phyloP scores from a whole-genome alignment of 441 rosid species.

The Brassica balearica region DNA sequence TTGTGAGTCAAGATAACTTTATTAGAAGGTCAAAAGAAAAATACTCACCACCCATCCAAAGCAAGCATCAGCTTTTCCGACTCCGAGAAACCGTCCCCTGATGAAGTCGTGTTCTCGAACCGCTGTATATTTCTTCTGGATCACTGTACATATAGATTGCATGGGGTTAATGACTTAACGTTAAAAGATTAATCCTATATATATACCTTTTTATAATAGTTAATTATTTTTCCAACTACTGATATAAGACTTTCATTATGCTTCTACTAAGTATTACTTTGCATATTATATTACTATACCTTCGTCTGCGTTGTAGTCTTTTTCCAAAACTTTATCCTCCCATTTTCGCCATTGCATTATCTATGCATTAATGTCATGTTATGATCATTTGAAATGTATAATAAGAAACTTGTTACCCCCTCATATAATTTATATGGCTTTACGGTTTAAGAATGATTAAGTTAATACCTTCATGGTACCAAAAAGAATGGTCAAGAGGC shows the following conservation, averaged over 20 bases:
- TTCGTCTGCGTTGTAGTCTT: slow-evolving; percentile 45
- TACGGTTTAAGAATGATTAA: neutral
- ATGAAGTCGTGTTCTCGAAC: slow-evolving; percentile 80
- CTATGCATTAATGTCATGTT: slow-evolving; percentile 41
- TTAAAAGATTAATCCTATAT: neutral
- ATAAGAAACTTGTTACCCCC: neutral
- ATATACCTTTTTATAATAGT: neutral
- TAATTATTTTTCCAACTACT: neutral
- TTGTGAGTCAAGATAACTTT: neutral
- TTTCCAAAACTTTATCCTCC: slow-evolving; percentile 59
- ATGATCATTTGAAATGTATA: neutral
- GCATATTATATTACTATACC: slow-evolving; percentile 41
- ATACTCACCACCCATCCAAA: slow-evolving; percentile 81
- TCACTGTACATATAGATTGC: slow-evolving; percentile 43
- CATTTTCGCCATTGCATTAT: slow-evolving; percentile 78
- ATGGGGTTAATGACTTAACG: neutral
- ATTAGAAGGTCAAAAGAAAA: neutral
- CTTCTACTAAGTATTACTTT: neutral
- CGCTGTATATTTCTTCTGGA: slow-evolving; percentile 50
- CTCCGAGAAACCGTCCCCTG: slow-evolving; percentile 67
- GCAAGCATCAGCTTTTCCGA: slow-evolving; percentile 61
- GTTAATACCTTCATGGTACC: slow-evolving; percentile 72
- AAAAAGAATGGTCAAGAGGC: slow-evolving; percentile 75
- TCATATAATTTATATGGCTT: neutral
- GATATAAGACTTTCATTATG: neutral